Evolutionary conservation across 176 grass and related monocot genomes (phyloP).

Genomic region (Zizania latifolia): DNA sequence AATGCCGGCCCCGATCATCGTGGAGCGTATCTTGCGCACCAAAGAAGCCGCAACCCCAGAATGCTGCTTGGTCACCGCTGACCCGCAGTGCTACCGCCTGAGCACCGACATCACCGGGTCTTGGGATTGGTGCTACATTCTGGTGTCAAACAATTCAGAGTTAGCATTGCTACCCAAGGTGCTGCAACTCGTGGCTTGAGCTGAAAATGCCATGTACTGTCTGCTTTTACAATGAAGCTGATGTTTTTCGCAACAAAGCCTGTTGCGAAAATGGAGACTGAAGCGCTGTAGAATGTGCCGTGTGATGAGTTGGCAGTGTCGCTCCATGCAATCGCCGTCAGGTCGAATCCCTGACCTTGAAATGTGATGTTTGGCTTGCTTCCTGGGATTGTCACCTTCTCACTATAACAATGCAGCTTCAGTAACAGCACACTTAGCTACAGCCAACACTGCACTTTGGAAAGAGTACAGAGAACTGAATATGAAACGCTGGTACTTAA

Average conservation of each 20-base stretch:
- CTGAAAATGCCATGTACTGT: not conserved
- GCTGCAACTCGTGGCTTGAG: not conserved
- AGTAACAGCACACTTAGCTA: slow-evolving; percentile 13
- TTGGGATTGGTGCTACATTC: slow-evolving; percentile 85
- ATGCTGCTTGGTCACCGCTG: slow-evolving; percentile 53
- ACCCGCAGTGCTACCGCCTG: slow-evolving; percentile 76
- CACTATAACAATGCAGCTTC: slow-evolving; percentile 39
- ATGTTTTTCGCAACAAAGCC: slow-evolving; percentile 64
- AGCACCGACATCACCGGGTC: slow-evolving; percentile 57
- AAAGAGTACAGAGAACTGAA: not conserved
- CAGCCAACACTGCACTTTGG: not conserved
- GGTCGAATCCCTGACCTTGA: slow-evolving; percentile 76
- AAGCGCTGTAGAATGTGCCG: slow-evolving; percentile 63
- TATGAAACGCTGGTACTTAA: slow-evolving; percentile 40
- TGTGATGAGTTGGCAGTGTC: slow-evolving; percentile 61
- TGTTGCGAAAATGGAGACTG: slow-evolving; percentile 35
- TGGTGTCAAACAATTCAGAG: slow-evolving; percentile 23
- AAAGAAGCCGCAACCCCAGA: slow-evolving; percentile 88
- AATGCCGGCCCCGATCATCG: slow-evolving; percentile 71
- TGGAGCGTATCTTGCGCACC: slow-evolving; percentile 86
- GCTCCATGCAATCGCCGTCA: slow-evolving; percentile 70
- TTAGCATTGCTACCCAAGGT: not conserved
- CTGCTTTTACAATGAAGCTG: slow-evolving; percentile 60
- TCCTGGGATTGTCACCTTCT: slow-evolving; percentile 67
- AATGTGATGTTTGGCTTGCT: slow-evolving; percentile 86